Base-by-base conservation (phyloP, 2,329 filamentous ascomycete species). In the Phyllachora maydis region DNA sequence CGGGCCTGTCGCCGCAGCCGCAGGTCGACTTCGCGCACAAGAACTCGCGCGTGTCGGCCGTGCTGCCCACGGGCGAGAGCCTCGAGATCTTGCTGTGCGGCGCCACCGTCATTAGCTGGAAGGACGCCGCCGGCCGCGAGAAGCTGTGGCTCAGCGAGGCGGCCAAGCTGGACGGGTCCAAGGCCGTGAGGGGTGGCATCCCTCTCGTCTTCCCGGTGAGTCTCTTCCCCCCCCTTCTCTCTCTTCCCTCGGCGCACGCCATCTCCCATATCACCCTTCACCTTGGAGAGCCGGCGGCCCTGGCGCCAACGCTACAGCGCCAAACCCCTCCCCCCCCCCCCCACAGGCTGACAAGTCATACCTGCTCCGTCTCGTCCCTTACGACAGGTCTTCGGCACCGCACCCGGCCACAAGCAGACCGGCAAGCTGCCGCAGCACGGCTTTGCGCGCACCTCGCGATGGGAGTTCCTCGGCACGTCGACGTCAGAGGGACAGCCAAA, bases 401-500 rank as follows among this genome's bases (percentile, higher is more conserved):
- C 75, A 19, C 31, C 39, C 8, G 59, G 71, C 34, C 71, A 83
- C 46, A 67, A 74, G 34, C 61, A 75, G n/a, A 88, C 81, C 14
- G 66, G 67, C 24, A 55, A 65, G 33, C 73, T 98, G 14, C 73
- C 83, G 4, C 83, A 93, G 52, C 88, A 95, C 54, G 88, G 88
- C 35, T 91, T 98, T 49, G 88, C 85, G 18, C 79, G 88, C 37
- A 83, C 66, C 41, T 77, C 73, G 21, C 65, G 65, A 31, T 98
- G 88, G 88, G 83, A 95, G 47, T 92, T 88, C 45, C 61, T 98
- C 24, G 83, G 83, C 41, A 90, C 85, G 52, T 79, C 73, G 5
- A 71, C 65, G n/a, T 66, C 64, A 5, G 73, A 82, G 45, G 62
- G 56, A 6, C 33, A 39, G 19, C 46, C 26, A 6, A n/a, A n/a